Percentiles rank a stretch among this genome's conserved stretches.
These are phyloP conservation scores for Viridothelium virens DNA, from an alignment of 495 filamentous ascomycete genomes.

Conservation along the genomic window DNA sequence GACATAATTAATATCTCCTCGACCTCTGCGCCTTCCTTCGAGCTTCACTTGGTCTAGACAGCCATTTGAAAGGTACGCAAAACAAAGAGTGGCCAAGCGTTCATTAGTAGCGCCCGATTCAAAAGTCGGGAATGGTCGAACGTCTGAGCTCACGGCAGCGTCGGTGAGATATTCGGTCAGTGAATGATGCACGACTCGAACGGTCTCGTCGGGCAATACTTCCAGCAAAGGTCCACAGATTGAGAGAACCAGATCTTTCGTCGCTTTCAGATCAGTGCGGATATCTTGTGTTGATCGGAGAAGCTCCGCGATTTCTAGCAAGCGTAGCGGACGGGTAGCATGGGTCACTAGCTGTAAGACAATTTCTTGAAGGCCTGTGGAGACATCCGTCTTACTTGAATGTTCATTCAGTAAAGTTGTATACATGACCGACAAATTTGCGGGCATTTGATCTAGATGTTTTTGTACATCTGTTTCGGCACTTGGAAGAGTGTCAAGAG, in stretches of 20 bases:
- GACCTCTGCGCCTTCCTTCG: neutral
- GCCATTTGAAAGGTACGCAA: neutral
- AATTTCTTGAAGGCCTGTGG: slow-evolving; percentile 37
- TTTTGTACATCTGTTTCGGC: slow-evolving; percentile 20
- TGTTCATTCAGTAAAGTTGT: slow-evolving; percentile 39
- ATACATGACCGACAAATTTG: slow-evolving; percentile 43
- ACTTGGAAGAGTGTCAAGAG: slow-evolving; percentile 40
- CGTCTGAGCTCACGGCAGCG: neutral
- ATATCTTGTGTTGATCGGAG: slow-evolving; percentile 15
- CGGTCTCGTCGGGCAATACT: slow-evolving; percentile 43
- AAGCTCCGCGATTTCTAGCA: slow-evolving; percentile 43
- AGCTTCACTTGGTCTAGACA: neutral
- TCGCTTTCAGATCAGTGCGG: slow-evolving; percentile 24
- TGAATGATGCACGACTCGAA: slow-evolving; percentile 48
- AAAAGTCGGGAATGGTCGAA: slow-evolving; percentile 29
- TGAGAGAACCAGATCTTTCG: slow-evolving; percentile 29
- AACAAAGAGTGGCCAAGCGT: slow-evolving; percentile 22
- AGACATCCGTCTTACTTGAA: slow-evolving; percentile 31
- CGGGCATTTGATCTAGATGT: slow-evolving; percentile 33
- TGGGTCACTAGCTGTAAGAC: slow-evolving; percentile 46
- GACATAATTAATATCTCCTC: neutral
- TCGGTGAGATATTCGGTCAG: slow-evolving; percentile 45
- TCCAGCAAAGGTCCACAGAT: slow-evolving; percentile 47
- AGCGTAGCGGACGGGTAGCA: slow-evolving; percentile 43
- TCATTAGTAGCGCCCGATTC: slow-evolving; percentile 28